Conservation (phyloP, 2,329 filamentous ascomycete genomes). For the Aspergillus transmontanensis region DNA sequence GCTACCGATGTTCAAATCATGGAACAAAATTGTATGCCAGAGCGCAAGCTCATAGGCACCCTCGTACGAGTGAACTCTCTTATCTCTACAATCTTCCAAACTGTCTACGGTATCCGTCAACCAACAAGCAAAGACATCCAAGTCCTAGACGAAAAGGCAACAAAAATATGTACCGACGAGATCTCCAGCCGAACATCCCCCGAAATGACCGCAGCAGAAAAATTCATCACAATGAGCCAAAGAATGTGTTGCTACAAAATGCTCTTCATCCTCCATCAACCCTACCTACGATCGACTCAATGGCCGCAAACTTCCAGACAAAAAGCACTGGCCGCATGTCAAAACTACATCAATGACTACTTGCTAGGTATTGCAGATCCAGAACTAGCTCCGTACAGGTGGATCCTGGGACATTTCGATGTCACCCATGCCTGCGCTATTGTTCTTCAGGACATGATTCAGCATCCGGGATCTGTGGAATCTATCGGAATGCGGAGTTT, state of each 20-base stretch:
- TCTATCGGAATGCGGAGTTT: neutral
- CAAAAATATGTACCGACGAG: neutral
- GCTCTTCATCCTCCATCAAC: neutral
- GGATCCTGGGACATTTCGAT: neutral
- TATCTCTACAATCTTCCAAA: neutral
- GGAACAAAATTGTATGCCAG: neutral
- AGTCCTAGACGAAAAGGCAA: neutral
- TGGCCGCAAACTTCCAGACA: neutral
- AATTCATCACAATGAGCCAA: neutral
- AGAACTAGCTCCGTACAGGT: neutral
- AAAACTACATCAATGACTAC: neutral
- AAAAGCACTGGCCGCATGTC: neutral
- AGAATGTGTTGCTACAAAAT: neutral
- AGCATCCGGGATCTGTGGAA: neutral
- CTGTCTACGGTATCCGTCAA: neutral
- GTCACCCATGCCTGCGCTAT: neutral
- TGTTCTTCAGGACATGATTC: neutral
- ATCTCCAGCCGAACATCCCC: neutral
- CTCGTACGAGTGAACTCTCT: neutral
- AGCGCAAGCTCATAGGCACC: neutral
- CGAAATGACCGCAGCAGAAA: neutral
- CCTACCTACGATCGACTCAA: neutral
- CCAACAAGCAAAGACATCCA: neutral
- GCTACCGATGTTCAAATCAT: neutral
- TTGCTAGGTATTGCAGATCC: neutral